phyloP scores from a whole-genome alignment of 345 rosid species.

The Carallia brachiata region DNA sequence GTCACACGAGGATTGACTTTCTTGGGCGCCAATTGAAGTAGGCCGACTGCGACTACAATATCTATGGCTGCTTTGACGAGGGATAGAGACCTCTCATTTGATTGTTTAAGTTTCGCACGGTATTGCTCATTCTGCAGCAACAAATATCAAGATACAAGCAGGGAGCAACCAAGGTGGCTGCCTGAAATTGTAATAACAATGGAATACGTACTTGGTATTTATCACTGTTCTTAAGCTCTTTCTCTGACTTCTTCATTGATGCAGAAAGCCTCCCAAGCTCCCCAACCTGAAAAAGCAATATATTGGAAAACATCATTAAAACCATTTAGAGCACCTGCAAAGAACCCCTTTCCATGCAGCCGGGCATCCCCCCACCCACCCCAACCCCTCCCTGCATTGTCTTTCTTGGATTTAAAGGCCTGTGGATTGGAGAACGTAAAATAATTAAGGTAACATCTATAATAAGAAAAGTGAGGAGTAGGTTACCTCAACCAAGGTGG shows the following conservation, averaged over 20 bases:
- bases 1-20: constrained; percentile 87
- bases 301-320: not conserved
- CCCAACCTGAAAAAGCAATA: constrained; percentile 48
- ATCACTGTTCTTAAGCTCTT: constrained; percentile 64
- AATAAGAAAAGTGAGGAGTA: constrained; percentile 1
- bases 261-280: constrained; percentile 84
- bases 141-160: not conserved
- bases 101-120: constrained; percentile 64
- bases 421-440: not conserved
- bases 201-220: constrained; percentile 51
- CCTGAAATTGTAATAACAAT: not conserved
- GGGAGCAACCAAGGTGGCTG: not conserved
- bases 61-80: constrained; percentile 84
- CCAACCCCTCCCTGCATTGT: too few relatives aligned
- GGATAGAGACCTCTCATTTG: constrained; percentile 81
- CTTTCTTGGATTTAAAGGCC: too few relatives aligned
- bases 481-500: constrained; percentile 81
- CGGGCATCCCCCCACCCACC: too few relatives aligned
- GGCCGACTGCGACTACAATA: constrained; percentile 78
- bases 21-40: constrained; percentile 86
- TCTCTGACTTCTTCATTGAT: constrained; percentile 74
- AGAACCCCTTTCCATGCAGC: too few relatives aligned
- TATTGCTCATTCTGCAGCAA: constrained; percentile 64
- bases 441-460: not conserved
- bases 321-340: not conserved